Base-by-base conservation (phyloP, 768 basidiomycete genomes). In the Leccinum fibrillosum region DNA sequence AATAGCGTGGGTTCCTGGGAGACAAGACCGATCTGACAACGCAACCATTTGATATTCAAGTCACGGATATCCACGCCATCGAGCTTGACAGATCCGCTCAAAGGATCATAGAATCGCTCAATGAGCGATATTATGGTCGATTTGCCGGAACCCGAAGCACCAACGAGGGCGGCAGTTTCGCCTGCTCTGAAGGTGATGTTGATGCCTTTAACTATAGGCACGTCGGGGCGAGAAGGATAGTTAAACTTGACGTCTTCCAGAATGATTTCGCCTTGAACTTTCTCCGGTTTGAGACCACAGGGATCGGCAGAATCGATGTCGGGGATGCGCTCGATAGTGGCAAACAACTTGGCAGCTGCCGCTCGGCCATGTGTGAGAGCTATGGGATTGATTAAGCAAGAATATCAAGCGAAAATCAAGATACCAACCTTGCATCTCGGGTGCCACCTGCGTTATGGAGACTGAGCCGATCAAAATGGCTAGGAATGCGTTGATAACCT, bases 1-100 rank as follows among this genome's bases (percentile, higher is more conserved):
- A 94, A 95, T 4, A 39, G 39, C 39, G 39, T 39, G 6, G 39
- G 39, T 39, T 39, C 39, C 39, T 39, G 39, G 39, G 39, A 39
- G 39, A 39, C 39, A 39, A 39, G 39, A n/a, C 39, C 39, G 39
- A 39, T 39, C 39, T 39, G 39, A n/a, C 8, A 39, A 5, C 39
- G 39, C 39, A 39, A 39, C 39, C 39, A 39, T 8, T 39, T 39
- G 39, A 39, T 39, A 1, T 39, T 39, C 39, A 39, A 9, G 6
- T 42, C 39, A n/a, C 39, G 39, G 39, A 42, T 42, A 42, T 42
- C 39, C 39, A 1, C 39, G 15, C 39, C 39, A n/a, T 42, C 39
- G 39, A 42, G 39, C n/a, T n/a, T 42, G 39, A 42, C 39, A n/a
- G 39, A 42, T n/a, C 39, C 39, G 4, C 39, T 42, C 39, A 42